Conservation (phyloP, 768 basidiomycete species). For the Hydnum rufescens region DNA sequence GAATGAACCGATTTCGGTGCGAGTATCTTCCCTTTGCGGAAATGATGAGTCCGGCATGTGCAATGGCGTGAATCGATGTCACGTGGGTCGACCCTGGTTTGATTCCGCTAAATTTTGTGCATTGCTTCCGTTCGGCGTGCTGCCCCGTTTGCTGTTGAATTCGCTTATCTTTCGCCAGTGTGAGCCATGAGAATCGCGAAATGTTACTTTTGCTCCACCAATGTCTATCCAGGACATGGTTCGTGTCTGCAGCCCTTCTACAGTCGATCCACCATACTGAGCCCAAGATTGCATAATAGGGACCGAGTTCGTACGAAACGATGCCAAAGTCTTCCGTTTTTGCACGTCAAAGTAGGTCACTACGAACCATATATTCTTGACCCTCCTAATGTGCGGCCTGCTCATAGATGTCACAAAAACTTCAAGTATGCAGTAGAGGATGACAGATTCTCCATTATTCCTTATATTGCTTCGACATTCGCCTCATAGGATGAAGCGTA, state of each 20-base stretch:
- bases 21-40: too few species aligned
- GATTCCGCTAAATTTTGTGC: too few species aligned
- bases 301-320: conserved; percentile 92
- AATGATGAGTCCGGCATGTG: too few species aligned
- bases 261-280: background rate
- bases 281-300: conserved; percentile 25
- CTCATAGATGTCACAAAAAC: conserved; percentile 83
- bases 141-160: too few species aligned
- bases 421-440: conserved; percentile 65
- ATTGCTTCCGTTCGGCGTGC: too few species aligned
- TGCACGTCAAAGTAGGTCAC: conserved; percentile 79
- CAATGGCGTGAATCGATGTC: too few species aligned
- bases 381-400: conserved; percentile 9
- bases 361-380: background rate
- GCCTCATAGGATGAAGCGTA: conserved; percentile 79
- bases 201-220: conserved; percentile 96
- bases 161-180: background rate
- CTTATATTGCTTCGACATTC: background rate
- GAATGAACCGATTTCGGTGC: too few species aligned
- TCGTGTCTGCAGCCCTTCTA: conserved; percentile 10
- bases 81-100: too few species aligned
- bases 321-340: conserved; percentile 94
- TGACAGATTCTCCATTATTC: background rate
- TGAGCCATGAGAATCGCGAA: conserved; percentile 77
- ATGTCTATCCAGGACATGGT: conserved; percentile 94